Evolutionary conservation across 2,329 filamentous ascomycete genomes (phyloP), one percentile per base, ranked within the genome.

Genomic region (Chaetomiaceae sp.): DNA sequence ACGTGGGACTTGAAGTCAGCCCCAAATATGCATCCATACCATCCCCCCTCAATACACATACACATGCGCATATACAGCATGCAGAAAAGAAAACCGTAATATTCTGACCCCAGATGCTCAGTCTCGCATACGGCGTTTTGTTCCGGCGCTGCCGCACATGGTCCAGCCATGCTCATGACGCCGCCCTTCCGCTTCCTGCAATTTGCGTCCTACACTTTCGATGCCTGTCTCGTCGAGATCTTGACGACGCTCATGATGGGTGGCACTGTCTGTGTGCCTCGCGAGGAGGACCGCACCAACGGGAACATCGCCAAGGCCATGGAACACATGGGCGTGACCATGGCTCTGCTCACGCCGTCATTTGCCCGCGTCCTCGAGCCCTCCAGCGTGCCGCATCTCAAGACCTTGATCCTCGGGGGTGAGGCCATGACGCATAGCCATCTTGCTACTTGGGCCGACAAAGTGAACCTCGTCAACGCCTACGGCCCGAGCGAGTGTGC

Each of bases 321-420:
- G 50, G 51, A 58, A 23, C 27, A 54, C 6, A 56, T 59, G 52
- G 50, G 58, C 5, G 58, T 62, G 42, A 63, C 63, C 49, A 58
- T 57, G 54, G 50, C 58, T 6, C 48, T 62, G 6, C 53, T 66
- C 2, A 66, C 65, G 4, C 63, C 65, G 0, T 62, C 62, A 2
- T 60, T 66, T 20, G 61, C 58, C 8, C 54, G 53, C 19, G 52
- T 63, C 5, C 53, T 66, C 33, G 44, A 55, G 7, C 62, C 62
- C 3, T 41, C 55, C 16, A 51, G 55, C 19, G 56, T 65, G 2
- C 62, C 63, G 14, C 48, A 38, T 17, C 66, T 77, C 12, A 68
- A 74, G 42, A 73, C 74, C 3, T 65, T 78, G 2, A 72, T 73
- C 1, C 65, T 79, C 0, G 76, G 75, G 9, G 77, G 77, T 4